Base-by-base conservation (phyloP, 441 rosid species). In the Corymbia calophylla region DNA sequence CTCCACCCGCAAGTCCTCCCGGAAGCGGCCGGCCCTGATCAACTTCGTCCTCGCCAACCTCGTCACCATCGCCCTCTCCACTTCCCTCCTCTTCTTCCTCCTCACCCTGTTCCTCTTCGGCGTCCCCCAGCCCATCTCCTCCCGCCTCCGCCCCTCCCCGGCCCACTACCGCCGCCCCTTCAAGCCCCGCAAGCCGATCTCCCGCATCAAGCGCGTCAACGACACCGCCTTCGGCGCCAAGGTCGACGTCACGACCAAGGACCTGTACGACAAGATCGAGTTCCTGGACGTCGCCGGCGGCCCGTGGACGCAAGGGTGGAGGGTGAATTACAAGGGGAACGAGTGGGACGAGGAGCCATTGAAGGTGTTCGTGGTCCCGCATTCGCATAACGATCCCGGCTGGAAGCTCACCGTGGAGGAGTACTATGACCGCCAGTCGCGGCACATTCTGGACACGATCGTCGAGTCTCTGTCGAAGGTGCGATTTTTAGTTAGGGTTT, bases 351-450 rank as follows among this genome's bases (percentile, higher is more conserved):
- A 51, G 47, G 99, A 97, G 96, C 95, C 94, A 90, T 91, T 97
- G 92, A 98, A 98, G 94, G 92, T 97, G 54, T 93, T 98, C 92
- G 99, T 98, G 54, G 98, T 95, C 89, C 99, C 99, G 60, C 99
- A 97, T 89, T 98, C 99, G 54, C 99, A 98, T 92, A 98, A 98
- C 87, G 99, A 98, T 95, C 99, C 99, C 19, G 99, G 99, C 13
- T 98, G 99, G 99, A 98, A 95, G 93, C 93, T 96, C 68, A 98
- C 99, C 3, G 98, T 98, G 19, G 99, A 96, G 10, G 99, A 98
- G 97, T 98, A 98, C 89, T 98, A 98, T 88, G 97, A 95, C 86
- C 93, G 89, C 89, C 99, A 98, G 89, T 92, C 99, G 4, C 94
- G 95, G 92, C 96, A 91, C 91, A 98, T 98, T 48, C 95, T 98